phyloP scores from a whole-genome alignment of 164 flowering plant genomes.

The Vitis riparia region DNA sequence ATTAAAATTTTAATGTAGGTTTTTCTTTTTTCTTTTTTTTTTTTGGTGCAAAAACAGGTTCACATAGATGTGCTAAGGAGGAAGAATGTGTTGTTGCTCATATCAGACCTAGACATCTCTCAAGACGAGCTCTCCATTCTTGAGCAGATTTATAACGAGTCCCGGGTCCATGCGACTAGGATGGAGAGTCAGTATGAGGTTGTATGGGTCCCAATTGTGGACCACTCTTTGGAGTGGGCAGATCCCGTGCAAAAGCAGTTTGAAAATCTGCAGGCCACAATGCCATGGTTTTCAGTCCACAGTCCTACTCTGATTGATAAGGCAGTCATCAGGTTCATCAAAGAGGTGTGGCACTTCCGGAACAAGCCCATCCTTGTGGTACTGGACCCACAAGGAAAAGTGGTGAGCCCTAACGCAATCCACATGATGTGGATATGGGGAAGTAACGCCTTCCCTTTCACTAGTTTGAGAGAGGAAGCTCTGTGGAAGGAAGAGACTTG shows the following conservation, averaged over 20 bases:
- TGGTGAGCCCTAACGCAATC: conserved; percentile 40
- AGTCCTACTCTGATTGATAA: conserved; percentile 31
- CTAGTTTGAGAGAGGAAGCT: conserved; percentile 36
- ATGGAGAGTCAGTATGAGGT: conserved; percentile 28
- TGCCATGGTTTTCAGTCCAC: conserved; percentile 55
- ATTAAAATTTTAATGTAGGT: neutral
- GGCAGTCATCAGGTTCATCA: conserved; percentile 36
- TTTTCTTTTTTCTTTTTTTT: too few relatives aligned
- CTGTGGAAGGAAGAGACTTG: conserved; percentile 50
- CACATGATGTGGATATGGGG: conserved; percentile 72
- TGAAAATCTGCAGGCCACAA: conserved; percentile 25
- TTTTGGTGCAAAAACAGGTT: conserved; percentile 22
- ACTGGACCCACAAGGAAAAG: conserved; percentile 47
- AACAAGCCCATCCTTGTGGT: conserved; percentile 52
- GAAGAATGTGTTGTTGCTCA: conserved; percentile 46
- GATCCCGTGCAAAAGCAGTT: conserved; percentile 23
- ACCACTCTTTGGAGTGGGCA: conserved; percentile 16
- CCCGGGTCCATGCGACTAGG: conserved; percentile 19
- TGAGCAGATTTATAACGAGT: conserved; percentile 39
- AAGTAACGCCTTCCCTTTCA: conserved; percentile 48
- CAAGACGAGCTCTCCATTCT: conserved; percentile 39
- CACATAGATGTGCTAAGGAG: conserved; percentile 39
- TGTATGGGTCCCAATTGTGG: conserved; percentile 55
- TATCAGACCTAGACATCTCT: conserved; percentile 43
- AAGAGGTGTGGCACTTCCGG: conserved; percentile 47